These are phyloP conservation scores for Plectosphaerella plurivora DNA, from an alignment of 2,329 filamentous ascomycete species.

Conservation along the genomic window DNA sequence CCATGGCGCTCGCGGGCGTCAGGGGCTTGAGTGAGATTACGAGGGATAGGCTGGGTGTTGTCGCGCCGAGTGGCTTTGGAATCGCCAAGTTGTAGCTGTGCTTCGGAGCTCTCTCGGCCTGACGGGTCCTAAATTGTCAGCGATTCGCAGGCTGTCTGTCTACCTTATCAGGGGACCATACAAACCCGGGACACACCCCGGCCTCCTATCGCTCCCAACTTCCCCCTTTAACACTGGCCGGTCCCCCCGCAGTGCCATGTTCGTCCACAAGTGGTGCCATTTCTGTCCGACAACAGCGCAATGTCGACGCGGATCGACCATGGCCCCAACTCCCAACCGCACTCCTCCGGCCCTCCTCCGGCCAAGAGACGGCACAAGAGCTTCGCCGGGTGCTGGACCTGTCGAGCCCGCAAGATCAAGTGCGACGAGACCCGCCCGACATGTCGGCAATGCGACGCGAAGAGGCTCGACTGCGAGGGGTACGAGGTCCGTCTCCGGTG, in stretches of 20 bases:
- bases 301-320: no score
- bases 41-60: slow-evolving; percentile 6
- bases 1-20: slow-evolving; percentile 9
- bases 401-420: slow-evolving; percentile 28
- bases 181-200: background rate
- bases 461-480: slow-evolving; percentile 22
- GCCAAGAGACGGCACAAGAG: slow-evolving; percentile 19
- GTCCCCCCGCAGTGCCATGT: no score
- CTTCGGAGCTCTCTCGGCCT: no score
- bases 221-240: no score
- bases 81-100: slow-evolving; percentile 7
- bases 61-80: slow-evolving; percentile 4
- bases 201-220: no score
- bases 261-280: no score
- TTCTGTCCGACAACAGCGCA: no score
- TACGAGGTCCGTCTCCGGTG: slow-evolving; percentile 24
- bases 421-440: slow-evolving; percentile 25
- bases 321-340: background rate
- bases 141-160: background rate
- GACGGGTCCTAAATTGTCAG: no score
- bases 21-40: slow-evolving; percentile 1
- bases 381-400: slow-evolving; percentile 29
- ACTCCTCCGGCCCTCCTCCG: background rate
- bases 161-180: background rate
- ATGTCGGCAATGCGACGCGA: slow-evolving; percentile 22